A percentile compares a stretch with the other conserved stretches of the same genome.
Evolutionary conservation across 208 protist species (phyloP).

Genomic region (Balamuthia mandrillaris): DNA sequence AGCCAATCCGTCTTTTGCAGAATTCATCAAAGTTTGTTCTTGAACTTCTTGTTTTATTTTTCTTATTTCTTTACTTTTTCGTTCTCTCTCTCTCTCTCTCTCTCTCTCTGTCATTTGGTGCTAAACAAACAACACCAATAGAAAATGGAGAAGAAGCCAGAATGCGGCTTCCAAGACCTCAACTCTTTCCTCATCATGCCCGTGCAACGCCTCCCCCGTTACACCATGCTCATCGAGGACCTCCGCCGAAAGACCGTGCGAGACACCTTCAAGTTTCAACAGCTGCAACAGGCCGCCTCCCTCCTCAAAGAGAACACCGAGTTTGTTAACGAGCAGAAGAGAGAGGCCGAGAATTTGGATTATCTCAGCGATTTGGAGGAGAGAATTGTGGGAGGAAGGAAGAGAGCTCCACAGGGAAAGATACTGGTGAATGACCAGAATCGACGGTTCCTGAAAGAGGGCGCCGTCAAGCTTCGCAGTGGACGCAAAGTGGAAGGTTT

Average conservation of each 20-base stretch:
- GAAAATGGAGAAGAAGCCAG: constrained; percentile 9
- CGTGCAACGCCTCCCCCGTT: neutral
- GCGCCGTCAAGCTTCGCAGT: too few relatives aligned
- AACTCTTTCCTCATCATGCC: constrained; percentile 5
- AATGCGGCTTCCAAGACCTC: constrained; percentile 26
- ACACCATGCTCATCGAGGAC: neutral
- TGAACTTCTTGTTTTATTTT: too few relatives aligned
- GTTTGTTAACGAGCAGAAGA: constrained; percentile 28
- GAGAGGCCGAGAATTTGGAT: constrained; percentile 10
- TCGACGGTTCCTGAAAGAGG: too few relatives aligned
- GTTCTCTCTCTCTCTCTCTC: neutral
- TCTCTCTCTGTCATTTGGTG: neutral
- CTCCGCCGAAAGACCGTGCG: neutral
- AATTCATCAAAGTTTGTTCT: too few relatives aligned
- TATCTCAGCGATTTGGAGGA: too few relatives aligned
- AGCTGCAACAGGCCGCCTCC: neutral
- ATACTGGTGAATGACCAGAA: too few relatives aligned
- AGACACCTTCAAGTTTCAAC: neutral
- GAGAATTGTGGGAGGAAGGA: too few relatives aligned
- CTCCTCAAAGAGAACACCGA: neutral
- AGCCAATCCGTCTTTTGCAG: neutral
- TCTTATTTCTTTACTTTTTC: too few relatives aligned
- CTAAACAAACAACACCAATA: neutral
- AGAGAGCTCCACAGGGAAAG: too few relatives aligned
- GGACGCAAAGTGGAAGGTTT: too few relatives aligned